Conservation (phyloP, 116 monocot genomes). For the Cymodocea nodosa region DNA sequence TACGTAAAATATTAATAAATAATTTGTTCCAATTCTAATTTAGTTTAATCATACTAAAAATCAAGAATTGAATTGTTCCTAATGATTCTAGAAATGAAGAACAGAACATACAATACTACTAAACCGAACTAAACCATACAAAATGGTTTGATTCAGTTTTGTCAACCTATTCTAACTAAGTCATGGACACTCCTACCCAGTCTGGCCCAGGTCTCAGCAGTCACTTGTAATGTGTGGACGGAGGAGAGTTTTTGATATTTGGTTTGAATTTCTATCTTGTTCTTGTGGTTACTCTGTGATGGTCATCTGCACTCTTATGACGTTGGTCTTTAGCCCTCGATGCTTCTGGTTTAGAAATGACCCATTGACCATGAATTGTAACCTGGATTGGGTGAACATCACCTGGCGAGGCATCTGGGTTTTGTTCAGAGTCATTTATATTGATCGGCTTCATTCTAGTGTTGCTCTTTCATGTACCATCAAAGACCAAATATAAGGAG, state of each 20-base stretch:
- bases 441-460: constrained; percentile 24
- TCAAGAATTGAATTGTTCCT: no score
- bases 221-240: constrained; percentile 6
- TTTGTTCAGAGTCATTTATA: constrained; percentile 44
- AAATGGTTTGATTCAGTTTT: no score
- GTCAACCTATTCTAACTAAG: no score
- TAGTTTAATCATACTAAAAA: no score
- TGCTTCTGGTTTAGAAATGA: background rate
- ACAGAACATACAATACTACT: no score
- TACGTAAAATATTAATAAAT: no score
- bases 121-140: no score
- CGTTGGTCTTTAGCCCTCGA: background rate
- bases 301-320: constrained; percentile 5
- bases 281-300: constrained; percentile 8
- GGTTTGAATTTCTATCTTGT: constrained; percentile 20
- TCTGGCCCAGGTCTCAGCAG: constrained; percentile 16
- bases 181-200: constrained; percentile 24
- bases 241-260: constrained; percentile 36
- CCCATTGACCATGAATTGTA: no score
- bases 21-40: no score
- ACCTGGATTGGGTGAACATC: no score
- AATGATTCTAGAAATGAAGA: no score
- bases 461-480: constrained; percentile 34
- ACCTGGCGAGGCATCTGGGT: constrained; percentile 17
- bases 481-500: constrained; percentile 39